These are phyloP conservation scores for Backusella liffmaniae DNA, from an alignment of 192 early-diverging fungal species.

Conservation along the genomic window DNA sequence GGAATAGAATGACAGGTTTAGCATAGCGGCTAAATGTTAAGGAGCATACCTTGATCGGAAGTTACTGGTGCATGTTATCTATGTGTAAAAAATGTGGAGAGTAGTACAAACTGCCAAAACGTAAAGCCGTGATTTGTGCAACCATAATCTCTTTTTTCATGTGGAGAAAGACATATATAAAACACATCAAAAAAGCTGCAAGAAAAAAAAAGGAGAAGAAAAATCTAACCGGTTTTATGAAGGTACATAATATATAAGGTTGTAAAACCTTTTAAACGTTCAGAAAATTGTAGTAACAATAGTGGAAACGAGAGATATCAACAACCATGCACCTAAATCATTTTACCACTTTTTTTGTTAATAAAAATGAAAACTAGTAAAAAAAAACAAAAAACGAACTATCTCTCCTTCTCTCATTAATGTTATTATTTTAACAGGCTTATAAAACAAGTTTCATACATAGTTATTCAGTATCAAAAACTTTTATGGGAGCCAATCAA, in stretches of 20 bases:
- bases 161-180: neutral
- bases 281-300: neutral
- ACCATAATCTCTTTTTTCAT: neutral
- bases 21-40: conserved; percentile 6
- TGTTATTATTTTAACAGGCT: neutral
- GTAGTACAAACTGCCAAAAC: conserved; percentile 4
- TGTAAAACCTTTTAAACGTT: neutral
- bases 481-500: conserved; percentile 28
- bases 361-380: no score
- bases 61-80: neutral
- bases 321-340: neutral
- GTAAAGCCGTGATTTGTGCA: conserved; percentile 10
- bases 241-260: neutral
- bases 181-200: neutral
- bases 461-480: conserved; percentile 4
- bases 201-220: neutral
- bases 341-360: neutral
- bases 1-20: neutral
- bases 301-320: neutral
- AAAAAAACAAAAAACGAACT: no score
- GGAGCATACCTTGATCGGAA: neutral
- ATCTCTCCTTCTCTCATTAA: no score
- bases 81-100: neutral
- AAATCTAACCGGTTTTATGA: neutral
- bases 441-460: neutral